Percentiles rank a stretch among this genome's conserved stretches.
Conservation (phyloP, 192 early-diverging fungal species). For the Coemansia sp. region DNA sequence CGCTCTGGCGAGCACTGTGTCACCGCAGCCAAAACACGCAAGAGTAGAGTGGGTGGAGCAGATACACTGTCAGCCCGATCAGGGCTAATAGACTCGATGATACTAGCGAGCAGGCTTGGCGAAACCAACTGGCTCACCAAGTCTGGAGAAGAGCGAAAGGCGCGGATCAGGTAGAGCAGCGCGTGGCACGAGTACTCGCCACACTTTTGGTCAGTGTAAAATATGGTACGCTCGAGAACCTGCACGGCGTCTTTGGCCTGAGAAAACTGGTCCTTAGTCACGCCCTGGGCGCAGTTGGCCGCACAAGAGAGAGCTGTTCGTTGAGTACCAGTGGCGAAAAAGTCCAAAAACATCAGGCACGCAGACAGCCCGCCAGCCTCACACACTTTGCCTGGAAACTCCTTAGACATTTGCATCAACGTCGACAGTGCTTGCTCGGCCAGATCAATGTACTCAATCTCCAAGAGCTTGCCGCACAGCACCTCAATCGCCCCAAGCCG, state of each 20-base stretch:
- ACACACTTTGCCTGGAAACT: conserved; percentile 35
- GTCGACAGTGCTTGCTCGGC: conserved; percentile 84
- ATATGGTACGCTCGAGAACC: conserved; percentile 70
- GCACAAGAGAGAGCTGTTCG: conserved; percentile 78
- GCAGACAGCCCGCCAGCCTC: conserved; percentile 76
- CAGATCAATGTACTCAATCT: conserved; percentile 92
- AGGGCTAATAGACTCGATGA: conserved; percentile 62
- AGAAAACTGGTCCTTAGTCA: conserved; percentile 60
- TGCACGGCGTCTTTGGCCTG: conserved; percentile 72
- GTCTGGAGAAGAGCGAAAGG: conserved; percentile 60
- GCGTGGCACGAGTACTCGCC: conserved; percentile 71
- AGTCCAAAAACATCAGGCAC: conserved; percentile 84
- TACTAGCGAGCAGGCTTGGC: conserved; percentile 59
- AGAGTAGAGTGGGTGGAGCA: conserved; percentile 14
- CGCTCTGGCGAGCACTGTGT: conserved; percentile 21
- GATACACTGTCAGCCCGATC: conserved; percentile 28
- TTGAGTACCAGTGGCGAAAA: conserved; percentile 86
- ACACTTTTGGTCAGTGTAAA: conserved; percentile 73
- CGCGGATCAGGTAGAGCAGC: conserved; percentile 68
- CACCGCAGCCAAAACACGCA: conserved; percentile 29
- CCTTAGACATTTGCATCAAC: conserved; percentile 71
- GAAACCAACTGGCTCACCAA: conserved; percentile 66
- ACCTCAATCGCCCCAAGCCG: conserved; percentile 71
- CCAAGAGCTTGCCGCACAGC: conserved; percentile 75
- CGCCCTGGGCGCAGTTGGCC: conserved; percentile 65